Conservation (phyloP, 768 basidiomycete species). For the Pleurotus sapidus region DNA sequence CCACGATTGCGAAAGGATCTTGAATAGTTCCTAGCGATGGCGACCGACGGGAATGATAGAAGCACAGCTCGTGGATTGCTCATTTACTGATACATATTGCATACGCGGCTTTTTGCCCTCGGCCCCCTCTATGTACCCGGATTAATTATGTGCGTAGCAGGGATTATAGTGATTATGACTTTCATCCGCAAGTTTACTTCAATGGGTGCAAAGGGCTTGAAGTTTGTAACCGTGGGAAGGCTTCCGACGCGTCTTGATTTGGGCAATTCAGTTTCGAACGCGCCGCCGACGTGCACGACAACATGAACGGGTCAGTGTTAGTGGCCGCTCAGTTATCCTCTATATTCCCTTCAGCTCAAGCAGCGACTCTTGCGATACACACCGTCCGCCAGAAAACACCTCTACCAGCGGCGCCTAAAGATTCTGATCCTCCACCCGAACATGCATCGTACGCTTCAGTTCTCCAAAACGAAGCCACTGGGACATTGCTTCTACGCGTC, state of each 20-base stretch:
- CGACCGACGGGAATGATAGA: too few relatives aligned
- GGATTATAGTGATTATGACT: too few relatives aligned
- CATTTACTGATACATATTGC: too few relatives aligned
- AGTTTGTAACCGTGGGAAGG: background rate
- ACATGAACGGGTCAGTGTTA: slow-evolving; percentile 40
- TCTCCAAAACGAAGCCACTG: slow-evolving; percentile 53
- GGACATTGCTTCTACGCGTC: slow-evolving; percentile 70
- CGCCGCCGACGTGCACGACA: background rate
- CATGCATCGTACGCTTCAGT: slow-evolving; percentile 69
- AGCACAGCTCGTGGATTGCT: too few relatives aligned
- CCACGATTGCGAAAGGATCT: too few relatives aligned
- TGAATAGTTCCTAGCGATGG: too few relatives aligned
- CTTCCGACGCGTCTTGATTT: background rate
- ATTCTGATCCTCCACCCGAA: slow-evolving; percentile 53
- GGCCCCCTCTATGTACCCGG: too few relatives aligned
- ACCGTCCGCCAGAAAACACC: slow-evolving; percentile 57
- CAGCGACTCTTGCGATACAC: slow-evolving; percentile 50
- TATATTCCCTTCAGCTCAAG: slow-evolving; percentile 49
- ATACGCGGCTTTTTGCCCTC: too few relatives aligned
- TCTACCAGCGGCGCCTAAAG: slow-evolving; percentile 37
- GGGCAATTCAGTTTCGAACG: too few relatives aligned
- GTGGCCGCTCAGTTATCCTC: slow-evolving; percentile 65
- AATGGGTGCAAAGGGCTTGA: too few relatives aligned
- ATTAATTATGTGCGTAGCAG: too few relatives aligned
- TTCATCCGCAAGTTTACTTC: too few relatives aligned